A percentile compares a stretch with the other conserved stretches of the same genome.
These are phyloP conservation scores for Fusarium agapanthi DNA, from an alignment of 2,329 filamentous ascomycete species.

Conservation along the genomic window DNA sequence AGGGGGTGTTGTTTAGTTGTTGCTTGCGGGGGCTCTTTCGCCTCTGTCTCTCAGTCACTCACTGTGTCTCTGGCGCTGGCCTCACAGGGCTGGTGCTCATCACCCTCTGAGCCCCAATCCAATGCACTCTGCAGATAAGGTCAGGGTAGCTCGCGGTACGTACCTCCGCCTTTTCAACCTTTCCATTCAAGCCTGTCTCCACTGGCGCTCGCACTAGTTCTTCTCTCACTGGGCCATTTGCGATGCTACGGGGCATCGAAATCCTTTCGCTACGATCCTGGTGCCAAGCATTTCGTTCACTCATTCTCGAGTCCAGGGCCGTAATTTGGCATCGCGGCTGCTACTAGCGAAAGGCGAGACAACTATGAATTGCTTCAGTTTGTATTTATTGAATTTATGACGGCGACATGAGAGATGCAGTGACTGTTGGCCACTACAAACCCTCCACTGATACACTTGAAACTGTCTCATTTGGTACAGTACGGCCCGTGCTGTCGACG, in stretches of 20 bases:
- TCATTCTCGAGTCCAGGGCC: neutral
- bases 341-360: slow-evolving; percentile 1
- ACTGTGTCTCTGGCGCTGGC: slow-evolving; percentile 16
- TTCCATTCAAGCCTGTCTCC: neutral
- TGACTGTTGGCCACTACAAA: neutral
- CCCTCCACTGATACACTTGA: slow-evolving; percentile 24
- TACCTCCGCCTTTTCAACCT: slow-evolving; percentile 36
- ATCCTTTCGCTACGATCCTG: slow-evolving; percentile 14
- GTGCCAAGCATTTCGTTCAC: neutral
- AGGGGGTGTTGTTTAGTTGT: slow-evolving; percentile 15
- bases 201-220: slow-evolving; percentile 17
- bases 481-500: slow-evolving; percentile 11
- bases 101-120: slow-evolving; percentile 29
- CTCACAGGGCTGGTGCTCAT: slow-evolving; percentile 41
- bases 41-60: neutral
- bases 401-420: neutral
- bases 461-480: slow-evolving; percentile 25
- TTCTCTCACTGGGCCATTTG: slow-evolving; percentile 6
- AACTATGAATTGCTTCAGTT: neutral
- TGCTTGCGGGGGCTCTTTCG: slow-evolving; percentile 16
- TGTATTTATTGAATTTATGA: neutral
- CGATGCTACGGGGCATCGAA: slow-evolving; percentile 3
- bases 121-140: slow-evolving; percentile 5
- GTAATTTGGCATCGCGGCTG: neutral
- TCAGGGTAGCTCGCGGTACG: slow-evolving; percentile 16